Conservation (phyloP, 2,329 filamentous ascomycete species). For the Cercospora zeina region DNA sequence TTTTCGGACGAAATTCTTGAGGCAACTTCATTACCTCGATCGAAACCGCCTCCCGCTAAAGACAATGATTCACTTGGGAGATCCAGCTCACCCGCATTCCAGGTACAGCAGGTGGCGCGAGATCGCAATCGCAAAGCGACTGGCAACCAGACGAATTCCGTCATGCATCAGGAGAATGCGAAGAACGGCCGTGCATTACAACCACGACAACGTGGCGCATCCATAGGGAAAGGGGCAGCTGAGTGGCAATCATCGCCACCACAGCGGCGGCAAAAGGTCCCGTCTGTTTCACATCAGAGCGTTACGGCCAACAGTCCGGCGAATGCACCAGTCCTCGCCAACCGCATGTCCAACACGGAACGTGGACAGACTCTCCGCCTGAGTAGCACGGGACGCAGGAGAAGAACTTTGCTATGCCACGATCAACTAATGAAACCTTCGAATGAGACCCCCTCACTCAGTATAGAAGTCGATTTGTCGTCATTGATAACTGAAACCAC, state of each 20-base stretch:
- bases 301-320: neutral
- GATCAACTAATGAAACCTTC: slow-evolving; percentile 33
- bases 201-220: neutral
- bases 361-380: slow-evolving; percentile 42
- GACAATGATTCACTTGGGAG: neutral
- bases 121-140: neutral
- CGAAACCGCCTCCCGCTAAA: slow-evolving; percentile 4
- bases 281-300: neutral
- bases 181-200: neutral
- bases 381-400: slow-evolving; percentile 43
- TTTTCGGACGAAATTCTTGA: slow-evolving; percentile 34
- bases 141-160: neutral
- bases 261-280: neutral
- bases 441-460: slow-evolving; percentile 14
- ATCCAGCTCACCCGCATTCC: slow-evolving; percentile 43
- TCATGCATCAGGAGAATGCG: neutral
- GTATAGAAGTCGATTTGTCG: neutral
- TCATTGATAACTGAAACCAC: neutral
- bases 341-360: slow-evolving; percentile 18
- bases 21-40: slow-evolving; percentile 28
- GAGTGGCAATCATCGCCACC: neutral
- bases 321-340: neutral
- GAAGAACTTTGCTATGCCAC: slow-evolving; percentile 47
- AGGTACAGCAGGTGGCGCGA: slow-evolving; percentile 20
- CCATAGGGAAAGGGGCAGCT: neutral